Evolutionary conservation across 2,329 filamentous ascomycete genomes (phyloP).

Genomic region (Hymenoscyphus scutula): DNA sequence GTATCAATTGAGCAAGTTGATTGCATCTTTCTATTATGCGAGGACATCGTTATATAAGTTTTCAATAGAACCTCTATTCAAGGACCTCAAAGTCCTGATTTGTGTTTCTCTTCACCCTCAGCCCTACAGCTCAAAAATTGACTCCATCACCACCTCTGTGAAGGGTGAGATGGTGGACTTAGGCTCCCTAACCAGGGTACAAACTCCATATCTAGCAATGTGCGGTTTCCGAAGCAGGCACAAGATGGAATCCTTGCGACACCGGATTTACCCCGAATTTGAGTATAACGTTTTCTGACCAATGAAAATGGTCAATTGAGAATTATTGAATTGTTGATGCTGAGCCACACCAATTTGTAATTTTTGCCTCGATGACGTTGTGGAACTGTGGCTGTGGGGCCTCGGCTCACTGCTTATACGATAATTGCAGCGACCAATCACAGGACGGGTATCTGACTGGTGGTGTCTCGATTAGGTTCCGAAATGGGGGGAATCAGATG

Average conservation of each 20-base stretch:
- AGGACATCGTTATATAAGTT: not conserved
- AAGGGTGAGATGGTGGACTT: too few relatives aligned
- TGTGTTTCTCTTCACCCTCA: not conserved
- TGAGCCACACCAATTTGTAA: not conserved
- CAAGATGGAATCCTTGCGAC: not conserved
- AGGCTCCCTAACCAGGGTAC: not conserved
- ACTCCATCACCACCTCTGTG: not conserved
- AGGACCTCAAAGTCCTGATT: not conserved
- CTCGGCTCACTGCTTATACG: not conserved
- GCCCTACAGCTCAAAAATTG: not conserved
- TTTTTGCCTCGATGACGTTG: not conserved
- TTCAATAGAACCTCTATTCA: not conserved
- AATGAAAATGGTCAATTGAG: not conserved
- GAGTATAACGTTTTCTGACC: not conserved
- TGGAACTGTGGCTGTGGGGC: not conserved
- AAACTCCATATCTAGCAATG: too few relatives aligned
- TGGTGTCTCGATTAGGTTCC: not conserved
- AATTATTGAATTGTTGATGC: not conserved
- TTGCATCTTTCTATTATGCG: not conserved
- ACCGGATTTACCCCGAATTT: not conserved
- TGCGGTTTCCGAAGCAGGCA: not conserved
- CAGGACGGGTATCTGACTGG: not conserved
- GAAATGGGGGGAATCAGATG: not conserved
- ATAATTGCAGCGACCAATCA: not conserved
- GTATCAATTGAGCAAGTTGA: not conserved